Percentiles rank a stretch among this genome's conserved stretches.
phyloP scores from a whole-genome alignment of 192 early-diverging fungal species.

The Mortierella antarctica region DNA sequence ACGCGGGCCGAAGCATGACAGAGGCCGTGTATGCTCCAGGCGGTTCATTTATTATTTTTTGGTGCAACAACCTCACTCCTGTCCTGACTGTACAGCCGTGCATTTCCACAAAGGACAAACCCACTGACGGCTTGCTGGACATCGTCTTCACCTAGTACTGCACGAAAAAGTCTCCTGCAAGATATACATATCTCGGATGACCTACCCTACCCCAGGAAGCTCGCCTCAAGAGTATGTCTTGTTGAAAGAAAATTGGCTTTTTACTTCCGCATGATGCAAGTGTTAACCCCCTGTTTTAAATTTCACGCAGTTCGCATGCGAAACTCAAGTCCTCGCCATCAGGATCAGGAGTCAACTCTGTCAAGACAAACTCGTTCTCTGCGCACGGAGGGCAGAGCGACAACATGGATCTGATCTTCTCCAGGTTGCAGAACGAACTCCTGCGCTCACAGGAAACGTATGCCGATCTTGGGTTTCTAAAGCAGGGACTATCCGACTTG shows the following conservation, averaged over 20 bases:
- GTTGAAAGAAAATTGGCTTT: background rate
- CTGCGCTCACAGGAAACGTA: constrained; percentile 46
- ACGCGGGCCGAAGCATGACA: too few relatives aligned
- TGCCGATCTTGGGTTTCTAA: constrained; percentile 39
- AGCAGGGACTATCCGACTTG: constrained; percentile 36
- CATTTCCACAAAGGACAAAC: too few relatives aligned
- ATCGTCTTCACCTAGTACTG: constrained; percentile 15
- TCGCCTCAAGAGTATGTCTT: constrained; percentile 44
- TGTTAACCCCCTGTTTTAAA: background rate
- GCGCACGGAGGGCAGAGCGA: constrained; percentile 30
- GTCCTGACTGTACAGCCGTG: too few relatives aligned
- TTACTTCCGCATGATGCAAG: background rate
- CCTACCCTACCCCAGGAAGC: constrained; percentile 31
- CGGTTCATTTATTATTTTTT: too few relatives aligned
- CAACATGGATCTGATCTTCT: constrained; percentile 48
- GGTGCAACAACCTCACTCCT: too few relatives aligned
- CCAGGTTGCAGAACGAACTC: constrained; percentile 46
- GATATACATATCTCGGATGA: constrained; percentile 41
- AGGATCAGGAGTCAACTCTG: constrained; percentile 14
- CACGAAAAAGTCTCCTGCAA: constrained; percentile 54
- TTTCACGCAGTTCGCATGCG: constrained; percentile 21
- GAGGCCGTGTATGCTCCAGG: too few relatives aligned
- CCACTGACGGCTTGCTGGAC: background rate
- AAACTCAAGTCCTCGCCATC: constrained; percentile 30
- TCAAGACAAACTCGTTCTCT: constrained; percentile 7